Base-by-base conservation (phyloP, 179 eudicot species). In the Nepenthes alata region DNA sequence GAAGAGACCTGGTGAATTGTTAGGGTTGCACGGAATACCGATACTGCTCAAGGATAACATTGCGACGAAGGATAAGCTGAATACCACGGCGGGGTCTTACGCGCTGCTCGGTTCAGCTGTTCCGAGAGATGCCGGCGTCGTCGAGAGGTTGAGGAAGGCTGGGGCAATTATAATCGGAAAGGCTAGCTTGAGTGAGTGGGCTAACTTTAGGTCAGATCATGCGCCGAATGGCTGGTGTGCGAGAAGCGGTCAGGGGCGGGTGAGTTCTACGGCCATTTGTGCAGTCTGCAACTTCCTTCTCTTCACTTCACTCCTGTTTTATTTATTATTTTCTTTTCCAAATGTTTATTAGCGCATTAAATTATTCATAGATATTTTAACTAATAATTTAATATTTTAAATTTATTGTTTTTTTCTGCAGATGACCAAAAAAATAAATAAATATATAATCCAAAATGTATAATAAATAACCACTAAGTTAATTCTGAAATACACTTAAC, bases 181-280 rank as follows among this genome's bases (percentile, higher is more conserved):
- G 70, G 85, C 88, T 11, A 86, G 85, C 53, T 35, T 86, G 65
- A 83, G 77, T n/a, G 94, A 86, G 55, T 83, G 88, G 89, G 64
- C 77, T 53, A 1, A 61, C 16, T 74, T 72, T 53, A 59, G 94
- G 41, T 70, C 88, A 0, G 0, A 4, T 0, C 0, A 0, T 4
- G 66, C 65, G 2, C 87, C 85, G n/a, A 69, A 50, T 74, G 94
- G 87, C 6, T 86, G 81, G 83, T 63, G 69, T 64, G 76, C 83
- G 4, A 72, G 89, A 67, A 69, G 67, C 11, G 83, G 86, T 11
- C 89, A 79, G 64, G 81, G 73, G n/a, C 66, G 56, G 80, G 91
- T 68, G 36, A 68, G 69, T 63, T 47, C 1, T 35, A 25, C 35
- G 16, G 6, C 16, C 11, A 56, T 36, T 34, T 25, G 11, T 34